Evolutionary conservation across 192 early-diverging fungal species (phyloP), one percentile per base, ranked within the genome.

Genomic region (Backusella mclennaniae): DNA sequence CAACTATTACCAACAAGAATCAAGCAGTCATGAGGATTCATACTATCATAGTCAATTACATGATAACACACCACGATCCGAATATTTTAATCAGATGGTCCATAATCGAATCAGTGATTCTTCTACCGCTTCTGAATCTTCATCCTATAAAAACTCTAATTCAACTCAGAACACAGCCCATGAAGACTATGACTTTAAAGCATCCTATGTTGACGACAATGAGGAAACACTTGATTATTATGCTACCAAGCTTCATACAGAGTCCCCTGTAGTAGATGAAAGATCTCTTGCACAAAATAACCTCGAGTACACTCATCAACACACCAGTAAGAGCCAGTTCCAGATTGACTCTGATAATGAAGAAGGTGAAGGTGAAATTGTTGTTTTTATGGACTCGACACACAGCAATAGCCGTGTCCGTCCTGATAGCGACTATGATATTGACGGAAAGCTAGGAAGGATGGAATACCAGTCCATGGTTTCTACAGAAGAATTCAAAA

Each of bases 101-200:
- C 56, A 26, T 63, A 63, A 63, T 63, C 56, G 56, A 63, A 63
- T 29, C 23, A 71, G 70, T 71, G 70, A 44, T 46, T 71, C 70
- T 46, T 71, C 70, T 29, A 71, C 70, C 42, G 42, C 41, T 49
- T 71, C 70, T 46, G 70, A 71, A 49, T 42, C 70, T 19, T 71
- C 26, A 31, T 71, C 70, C 41, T 71, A 71, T 1, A 71, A 71
- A 71, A 49, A 49, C 5, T 71, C 70, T 33, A 44, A 71, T 33
- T 71, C 70, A 0, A 71, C 70, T 17, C 39, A 71, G 2, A 71
- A 71, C 31, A 71, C 70, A 31, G 44, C 23, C 21, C 26, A 71
- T 71, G 70, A 71, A 17, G 70, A 71, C 21, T 35, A 69, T 8
- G 68, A 69, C n/a, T 35, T 23, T 21, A 38, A 69, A 41, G 11